Conservation (phyloP, 2,329 filamentous ascomycete genomes). For the Xylaria arbuscula region DNA sequence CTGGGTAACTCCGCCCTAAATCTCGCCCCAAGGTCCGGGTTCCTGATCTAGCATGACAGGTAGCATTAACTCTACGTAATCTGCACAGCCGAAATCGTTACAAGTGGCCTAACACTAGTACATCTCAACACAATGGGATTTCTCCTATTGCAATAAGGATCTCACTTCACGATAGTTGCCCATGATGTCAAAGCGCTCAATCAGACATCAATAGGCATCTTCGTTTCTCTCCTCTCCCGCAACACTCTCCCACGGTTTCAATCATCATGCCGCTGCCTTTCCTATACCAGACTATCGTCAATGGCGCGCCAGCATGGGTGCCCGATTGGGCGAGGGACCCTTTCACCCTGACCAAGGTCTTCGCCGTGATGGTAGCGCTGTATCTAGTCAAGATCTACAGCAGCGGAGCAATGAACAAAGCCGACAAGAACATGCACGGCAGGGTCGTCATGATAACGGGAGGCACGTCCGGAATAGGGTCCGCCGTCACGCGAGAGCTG, state of each 20-base stretch:
- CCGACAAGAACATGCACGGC: conserved; percentile 88
- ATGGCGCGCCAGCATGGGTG: conserved; percentile 63
- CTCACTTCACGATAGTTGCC: not conserved
- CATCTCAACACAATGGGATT: not conserved
- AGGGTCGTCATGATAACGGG: conserved; percentile 95
- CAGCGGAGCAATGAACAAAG: conserved; percentile 76
- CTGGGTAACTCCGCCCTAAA: conserved; percentile 11
- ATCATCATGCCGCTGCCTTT: conserved; percentile 56
- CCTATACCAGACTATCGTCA: conserved; percentile 57
- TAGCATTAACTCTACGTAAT: conserved; percentile 26
- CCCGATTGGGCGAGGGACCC: conserved; percentile 54
- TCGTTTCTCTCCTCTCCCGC: not conserved
- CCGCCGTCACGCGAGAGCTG: conserved; percentile 77
- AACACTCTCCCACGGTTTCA: not conserved
- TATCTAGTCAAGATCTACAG: conserved; percentile 76
- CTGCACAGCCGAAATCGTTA: conserved; percentile 16
- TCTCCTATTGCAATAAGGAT: conserved; percentile 3
- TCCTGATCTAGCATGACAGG: not conserved
- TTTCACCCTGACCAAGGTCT: conserved; percentile 56
- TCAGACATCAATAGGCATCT: not conserved
- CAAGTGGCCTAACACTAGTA: not conserved
- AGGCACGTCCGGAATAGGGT: conserved; percentile 92
- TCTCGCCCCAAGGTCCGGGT: conserved; percentile 16
- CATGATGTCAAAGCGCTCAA: conserved; percentile 19
- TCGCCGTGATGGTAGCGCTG: conserved; percentile 54